Base-by-base conservation (phyloP, 495 filamentous ascomycete genomes). In the Aspergillus cavernicola region DNA sequence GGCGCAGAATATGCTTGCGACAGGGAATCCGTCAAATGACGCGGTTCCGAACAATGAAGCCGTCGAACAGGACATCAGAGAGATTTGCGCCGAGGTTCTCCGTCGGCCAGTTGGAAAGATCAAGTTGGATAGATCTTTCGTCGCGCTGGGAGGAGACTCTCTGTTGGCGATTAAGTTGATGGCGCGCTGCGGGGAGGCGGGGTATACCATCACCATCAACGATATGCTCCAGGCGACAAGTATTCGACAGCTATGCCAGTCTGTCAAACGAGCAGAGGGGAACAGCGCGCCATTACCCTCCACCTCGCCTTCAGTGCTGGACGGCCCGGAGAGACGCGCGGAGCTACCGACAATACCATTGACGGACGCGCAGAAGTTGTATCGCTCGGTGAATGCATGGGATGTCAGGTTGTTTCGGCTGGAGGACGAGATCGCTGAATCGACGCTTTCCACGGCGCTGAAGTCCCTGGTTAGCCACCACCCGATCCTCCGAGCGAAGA, bases 21-120 rank as follows among this genome's bases (percentile, higher is more conserved):
- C n/a, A 6, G 41, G 31, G 20, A 11, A 18, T 2, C 6, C 20
- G 16, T 43, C 40, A 8, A 39, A 18, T 12, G 31, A 23, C 4
- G 22, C 41, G 15, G 20, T 18, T 11, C n/a, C 41, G 11, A 37
- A 29, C 23, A 45, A 53, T 38, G 50, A 53, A 22, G 15, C 31
- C 1, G 39, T 45, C 13, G 40, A 53, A 10, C 19, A 53, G 22
- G 40, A 53, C 20, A 45, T 53, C 19, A n/a, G 33, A 7, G 50
- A 53, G 40, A 53, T 53, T 18, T 53, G 50, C 50, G 50, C 50
- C 23, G 50, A 45, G 40, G 50, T 53, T n/a, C 41, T 53, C n/a
- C 50, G 50, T 9, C 50, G 50, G 8, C 50, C 50, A 29, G 50
- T 53, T 12, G 50, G 40, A 28, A 53, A 46, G 50, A 53, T 53